Conservation (phyloP, 108 stramenopile species). For the Fistulifera pelliculosa region DNA sequence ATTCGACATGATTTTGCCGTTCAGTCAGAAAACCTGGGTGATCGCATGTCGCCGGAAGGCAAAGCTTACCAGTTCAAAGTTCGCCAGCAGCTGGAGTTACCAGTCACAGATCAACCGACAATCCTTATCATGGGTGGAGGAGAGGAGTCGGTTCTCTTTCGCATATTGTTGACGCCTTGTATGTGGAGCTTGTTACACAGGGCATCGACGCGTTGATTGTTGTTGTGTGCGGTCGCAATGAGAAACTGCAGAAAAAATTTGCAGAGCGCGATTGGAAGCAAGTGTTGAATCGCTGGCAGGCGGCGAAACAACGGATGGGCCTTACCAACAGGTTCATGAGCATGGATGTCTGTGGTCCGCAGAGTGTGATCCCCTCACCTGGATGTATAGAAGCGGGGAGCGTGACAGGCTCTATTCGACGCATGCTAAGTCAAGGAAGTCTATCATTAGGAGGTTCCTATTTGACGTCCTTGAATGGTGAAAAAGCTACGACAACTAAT, state of each 20-base stretch:
- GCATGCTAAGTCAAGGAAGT: slow-evolving; percentile 33
- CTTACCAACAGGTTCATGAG: slow-evolving; percentile 10
- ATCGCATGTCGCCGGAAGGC: slow-evolving; percentile 49
- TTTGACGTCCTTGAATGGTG: slow-evolving; percentile 4
- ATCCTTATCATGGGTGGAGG: slow-evolving; percentile 84
- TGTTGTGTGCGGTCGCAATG: slow-evolving; percentile 90
- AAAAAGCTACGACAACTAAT: slow-evolving; percentile 1
- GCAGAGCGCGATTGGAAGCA: slow-evolving; percentile 64
- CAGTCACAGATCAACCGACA: slow-evolving; percentile 34
- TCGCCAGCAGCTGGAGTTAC: slow-evolving; percentile 32
- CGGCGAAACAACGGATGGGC: slow-evolving; percentile 5
- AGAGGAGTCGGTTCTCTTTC: slow-evolving; percentile 89
- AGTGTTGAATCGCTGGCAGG: slow-evolving; percentile 17
- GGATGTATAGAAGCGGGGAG: slow-evolving; percentile 43
- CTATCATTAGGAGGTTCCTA: slow-evolving; percentile 1
- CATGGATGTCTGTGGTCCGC: slow-evolving; percentile 23
- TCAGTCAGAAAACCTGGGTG: slow-evolving; percentile 57
- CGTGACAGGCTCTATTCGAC: slow-evolving; percentile 23
- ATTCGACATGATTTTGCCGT: slow-evolving; percentile 87
- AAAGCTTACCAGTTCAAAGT: slow-evolving; percentile 44
- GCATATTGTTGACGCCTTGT: slow-evolving; percentile 76
- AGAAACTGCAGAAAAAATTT: slow-evolving; percentile 49
- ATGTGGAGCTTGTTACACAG: slow-evolving; percentile 46
- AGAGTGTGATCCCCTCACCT: slow-evolving; percentile 4
- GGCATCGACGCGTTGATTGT: slow-evolving; percentile 75